Evolutionary conservation across 441 rosid species (phyloP).

Genomic region (Melastoma candidum): DNA sequence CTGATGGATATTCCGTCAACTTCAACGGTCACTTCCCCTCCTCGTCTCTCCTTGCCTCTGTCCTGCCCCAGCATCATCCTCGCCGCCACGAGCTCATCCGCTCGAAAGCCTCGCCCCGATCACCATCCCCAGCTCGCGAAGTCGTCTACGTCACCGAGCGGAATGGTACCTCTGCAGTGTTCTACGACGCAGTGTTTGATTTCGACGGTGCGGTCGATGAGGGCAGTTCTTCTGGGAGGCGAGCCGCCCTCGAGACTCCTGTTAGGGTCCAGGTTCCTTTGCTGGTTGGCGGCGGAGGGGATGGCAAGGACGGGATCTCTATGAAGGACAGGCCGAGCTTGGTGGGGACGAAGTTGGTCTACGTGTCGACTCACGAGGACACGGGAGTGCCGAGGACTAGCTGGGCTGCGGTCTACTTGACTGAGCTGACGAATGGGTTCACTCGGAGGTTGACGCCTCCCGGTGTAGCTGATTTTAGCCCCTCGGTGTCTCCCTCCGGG

Average conservation of each 20-base stretch:
- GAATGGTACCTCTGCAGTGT: constrained; percentile 47
- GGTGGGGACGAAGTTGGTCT: constrained; percentile 43
- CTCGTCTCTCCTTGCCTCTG: constrained; percentile 30
- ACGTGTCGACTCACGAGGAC: constrained; percentile 74
- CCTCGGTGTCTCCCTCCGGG: constrained; percentile 77
- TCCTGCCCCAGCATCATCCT: constrained; percentile 19
- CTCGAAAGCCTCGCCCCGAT: constrained; percentile 6
- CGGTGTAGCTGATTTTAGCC: constrained; percentile 78
- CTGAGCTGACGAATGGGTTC: constrained; percentile 47
- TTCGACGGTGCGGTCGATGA: constrained; percentile 1
- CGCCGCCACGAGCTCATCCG: constrained; percentile 2
- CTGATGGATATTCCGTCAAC: constrained; percentile 64
- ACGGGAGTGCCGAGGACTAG: constrained; percentile 55
- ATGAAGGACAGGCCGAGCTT: constrained; percentile 69
- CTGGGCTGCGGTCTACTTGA: constrained; percentile 79
- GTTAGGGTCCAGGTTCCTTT: constrained; percentile 47
- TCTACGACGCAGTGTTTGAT: constrained; percentile 39
- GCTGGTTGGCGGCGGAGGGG: constrained; percentile 16
- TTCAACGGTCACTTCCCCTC: constrained; percentile 76
- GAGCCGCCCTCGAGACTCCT: constrained; percentile 34
- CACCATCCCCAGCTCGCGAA: constrained; percentile 24
- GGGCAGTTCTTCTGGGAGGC: constrained; percentile 11
- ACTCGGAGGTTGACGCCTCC: constrained; percentile 62
- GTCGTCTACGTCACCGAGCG: constrained; percentile 72
- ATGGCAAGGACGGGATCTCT: constrained; percentile 33